Conservation (phyloP, 768 basidiomycete species). For the Scleroderma citrinum region DNA sequence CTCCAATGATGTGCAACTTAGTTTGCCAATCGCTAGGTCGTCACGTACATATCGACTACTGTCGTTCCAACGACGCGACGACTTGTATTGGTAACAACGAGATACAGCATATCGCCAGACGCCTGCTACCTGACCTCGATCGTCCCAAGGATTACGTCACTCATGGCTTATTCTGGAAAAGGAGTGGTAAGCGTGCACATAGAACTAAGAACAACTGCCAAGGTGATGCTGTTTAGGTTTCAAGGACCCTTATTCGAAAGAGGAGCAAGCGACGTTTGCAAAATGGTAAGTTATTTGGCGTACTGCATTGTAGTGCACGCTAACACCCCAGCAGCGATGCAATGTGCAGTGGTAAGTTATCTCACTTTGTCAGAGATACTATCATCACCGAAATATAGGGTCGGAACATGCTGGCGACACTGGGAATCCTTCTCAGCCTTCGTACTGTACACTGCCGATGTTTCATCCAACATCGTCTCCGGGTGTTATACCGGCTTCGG, state of each 20-base stretch:
- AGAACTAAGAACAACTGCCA: not conserved
- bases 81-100: conserved; percentile 38
- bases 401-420: conserved; percentile 38
- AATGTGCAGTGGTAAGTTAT: conserved; percentile 37
- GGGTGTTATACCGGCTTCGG: conserved; percentile 36
- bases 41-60: conserved; percentile 55
- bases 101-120: conserved; percentile 39
- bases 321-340: conserved; percentile 29
- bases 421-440: conserved; percentile 35
- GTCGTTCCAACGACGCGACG: conserved; percentile 35
- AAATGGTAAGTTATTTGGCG: conserved; percentile 40
- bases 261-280: conserved; percentile 47
- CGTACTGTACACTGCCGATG: conserved; percentile 45
- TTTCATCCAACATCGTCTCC: conserved; percentile 36
- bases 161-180: conserved; percentile 51
- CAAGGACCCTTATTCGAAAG: conserved; percentile 58
- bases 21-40: conserved; percentile 50
- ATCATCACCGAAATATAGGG: conserved; percentile 23
- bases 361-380: not conserved
- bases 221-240: conserved; percentile 35
- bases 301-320: not conserved
- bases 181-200: conserved; percentile 37
- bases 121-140: conserved; percentile 41
- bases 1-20: conserved; percentile 61
- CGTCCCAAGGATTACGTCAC: conserved; percentile 48